A percentile compares a stretch with the other conserved stretches of the same genome.
Evolutionary conservation across 306 rosid species (phyloP).

Genomic region (Pachyrhizus erosus): DNA sequence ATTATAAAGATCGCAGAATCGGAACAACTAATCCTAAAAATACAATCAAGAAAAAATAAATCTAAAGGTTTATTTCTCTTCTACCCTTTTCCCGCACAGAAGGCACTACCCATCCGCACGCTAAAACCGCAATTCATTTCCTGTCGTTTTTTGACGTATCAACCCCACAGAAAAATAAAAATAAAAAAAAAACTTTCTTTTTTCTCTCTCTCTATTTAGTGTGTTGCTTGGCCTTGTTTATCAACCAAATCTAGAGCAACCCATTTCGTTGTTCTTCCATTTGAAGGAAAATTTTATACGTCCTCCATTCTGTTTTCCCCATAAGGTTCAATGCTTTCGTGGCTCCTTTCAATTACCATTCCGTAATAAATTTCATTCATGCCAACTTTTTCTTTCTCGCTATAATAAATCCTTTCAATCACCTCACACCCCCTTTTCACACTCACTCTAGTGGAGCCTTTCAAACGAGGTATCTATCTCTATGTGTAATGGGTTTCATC

Average conservation of each 20-base stretch:
- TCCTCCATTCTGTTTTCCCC: constrained; percentile 43
- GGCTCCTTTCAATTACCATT: constrained; percentile 41
- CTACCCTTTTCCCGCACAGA: too few relatives aligned
- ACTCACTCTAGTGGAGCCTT: constrained; percentile 42
- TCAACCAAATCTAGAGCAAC: constrained; percentile 62
- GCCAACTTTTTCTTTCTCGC: constrained; percentile 2
- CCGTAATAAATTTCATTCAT: constrained; percentile 24
- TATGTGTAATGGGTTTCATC: constrained; percentile 45
- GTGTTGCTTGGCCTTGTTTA: constrained; percentile 47
- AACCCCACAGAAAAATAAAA: not conserved
- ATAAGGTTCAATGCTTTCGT: constrained; percentile 44
- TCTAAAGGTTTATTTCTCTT: too few relatives aligned
- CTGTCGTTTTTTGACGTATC: constrained; percentile 59
- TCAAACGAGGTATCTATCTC: constrained; percentile 51
- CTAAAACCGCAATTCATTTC: constrained; percentile 52
- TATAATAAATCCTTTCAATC: constrained; percentile 45
- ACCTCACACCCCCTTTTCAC: constrained; percentile 55
- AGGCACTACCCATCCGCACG: not conserved
- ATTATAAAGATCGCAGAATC: too few relatives aligned
- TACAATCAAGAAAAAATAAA: too few relatives aligned
- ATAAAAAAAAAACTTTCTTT: constrained; percentile 20
- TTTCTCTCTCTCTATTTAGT: constrained; percentile 30
- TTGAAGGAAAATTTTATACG: constrained; percentile 38
- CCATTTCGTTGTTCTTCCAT: constrained; percentile 54
- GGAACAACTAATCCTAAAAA: too few relatives aligned